Percentiles rank a stretch among this genome's conserved stretches.
phyloP scores from a whole-genome alignment of 192 early-diverging fungal species.

The Rhizoclosmatium globosum region DNA sequence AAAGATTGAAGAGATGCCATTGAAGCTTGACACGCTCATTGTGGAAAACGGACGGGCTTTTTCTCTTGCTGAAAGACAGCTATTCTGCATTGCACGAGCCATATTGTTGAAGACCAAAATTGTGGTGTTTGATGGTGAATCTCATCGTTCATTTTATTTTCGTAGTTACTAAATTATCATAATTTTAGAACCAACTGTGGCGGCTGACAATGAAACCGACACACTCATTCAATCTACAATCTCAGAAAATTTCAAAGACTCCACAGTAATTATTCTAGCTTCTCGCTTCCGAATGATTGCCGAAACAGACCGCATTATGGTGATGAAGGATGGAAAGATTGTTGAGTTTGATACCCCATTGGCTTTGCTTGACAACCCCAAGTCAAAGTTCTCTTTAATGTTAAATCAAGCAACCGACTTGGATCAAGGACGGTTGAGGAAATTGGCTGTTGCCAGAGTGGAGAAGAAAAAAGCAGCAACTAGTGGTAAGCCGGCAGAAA shows the following conservation, averaged over 20 bases:
- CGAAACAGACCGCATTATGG: conserved; percentile 58
- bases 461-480: conserved; percentile 20
- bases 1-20: conserved; percentile 56
- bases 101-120: conserved; percentile 60
- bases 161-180: conserved; percentile 8
- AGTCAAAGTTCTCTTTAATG: conserved; percentile 41
- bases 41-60: conserved; percentile 68
- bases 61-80: conserved; percentile 63
- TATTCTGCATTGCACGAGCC: conserved; percentile 64
- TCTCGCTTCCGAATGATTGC: conserved; percentile 58
- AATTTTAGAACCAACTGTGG: conserved; percentile 57
- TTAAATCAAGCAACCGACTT: conserved; percentile 41
- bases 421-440: conserved; percentile 35
- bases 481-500: background rate
- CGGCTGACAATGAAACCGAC: conserved; percentile 60
- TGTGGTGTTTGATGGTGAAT: conserved; percentile 67
- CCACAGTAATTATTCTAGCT: conserved; percentile 61
- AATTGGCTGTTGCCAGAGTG: conserved; percentile 23
- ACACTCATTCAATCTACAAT: conserved; percentile 61
- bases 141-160: conserved; percentile 26
- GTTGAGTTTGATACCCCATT: conserved; percentile 61
- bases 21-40: conserved; percentile 59
- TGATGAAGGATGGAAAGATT: conserved; percentile 59
- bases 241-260: conserved; percentile 52
- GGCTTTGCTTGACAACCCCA: conserved; percentile 49